Evolutionary conservation across 2,329 filamentous ascomycete genomes (phyloP), one percentile per base, ranked within the genome.

Genomic region (Ophiostoma perfectum): DNA sequence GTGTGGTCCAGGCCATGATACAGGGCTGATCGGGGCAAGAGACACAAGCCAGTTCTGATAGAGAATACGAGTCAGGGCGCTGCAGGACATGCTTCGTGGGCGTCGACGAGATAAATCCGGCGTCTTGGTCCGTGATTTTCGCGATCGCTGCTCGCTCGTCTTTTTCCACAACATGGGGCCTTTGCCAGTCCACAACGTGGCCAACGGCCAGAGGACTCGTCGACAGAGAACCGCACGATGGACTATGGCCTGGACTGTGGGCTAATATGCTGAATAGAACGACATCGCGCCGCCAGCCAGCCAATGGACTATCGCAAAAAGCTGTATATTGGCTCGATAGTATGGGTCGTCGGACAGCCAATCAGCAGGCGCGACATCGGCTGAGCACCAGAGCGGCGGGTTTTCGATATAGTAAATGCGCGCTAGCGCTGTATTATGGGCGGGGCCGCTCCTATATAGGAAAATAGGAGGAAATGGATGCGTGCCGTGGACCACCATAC

Each of bases 381-480:
- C 42, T 27, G 27, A 27, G 27, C 27, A 27, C 27, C 27, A 27
- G 27, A 27, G 27, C 27, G 27, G 27, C 27, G 27, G 27, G 27
- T 45, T 45, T 45, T 8, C 9, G 42, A 45, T 45, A 45, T 11
- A 12, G 42, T 45, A 45, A 45, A 52, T 27, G n/a, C 18, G 47
- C 47, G 16, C 47, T 52, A 52, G 47, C 18, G 18, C n/a, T 52
- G 18, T 52, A 52, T n/a, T n/a, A 52, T n/a, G 47, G 4, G 47
- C 18, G 47, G 47, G 47, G 47, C 47, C 47, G 47, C 11, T 52
- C 47, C 47, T n/a, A 52, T 52, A 14, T 47, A 55, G 49, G 49
- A 55, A 55, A 55, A 55, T 55, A 55, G 49, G 18, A 55, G 49
- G 49, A 55, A 55, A n/a, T 52, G 47, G 47, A 18, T 52, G 47